A percentile compares a stretch with the other conserved stretches of the same genome.
These are phyloP conservation scores for Oryza glaberrima DNA, from an alignment of 176 grass and related monocot species.

Conservation along the genomic window DNA sequence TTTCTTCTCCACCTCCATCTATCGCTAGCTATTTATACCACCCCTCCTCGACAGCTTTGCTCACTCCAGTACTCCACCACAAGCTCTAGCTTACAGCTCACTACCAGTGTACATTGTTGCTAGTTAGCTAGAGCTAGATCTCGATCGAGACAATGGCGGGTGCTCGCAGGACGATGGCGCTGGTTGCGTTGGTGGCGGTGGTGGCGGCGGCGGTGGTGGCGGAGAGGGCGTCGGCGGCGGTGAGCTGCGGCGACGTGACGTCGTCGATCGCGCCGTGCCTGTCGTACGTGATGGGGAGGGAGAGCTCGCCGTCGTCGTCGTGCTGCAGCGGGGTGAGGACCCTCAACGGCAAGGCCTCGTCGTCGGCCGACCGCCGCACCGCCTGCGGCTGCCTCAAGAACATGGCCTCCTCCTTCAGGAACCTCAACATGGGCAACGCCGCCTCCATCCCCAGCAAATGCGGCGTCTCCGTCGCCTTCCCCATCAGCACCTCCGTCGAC, in stretches of 20 bases:
- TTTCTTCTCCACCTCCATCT: neutral
- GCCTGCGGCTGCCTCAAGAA: constrained; percentile 30
- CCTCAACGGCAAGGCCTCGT: constrained; percentile 33
- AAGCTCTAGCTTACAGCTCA: neutral
- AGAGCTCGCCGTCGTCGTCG: neutral
- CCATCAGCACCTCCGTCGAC: constrained; percentile 32
- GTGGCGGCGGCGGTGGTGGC: constrained; percentile 8
- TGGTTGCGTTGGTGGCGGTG: constrained; percentile 30
- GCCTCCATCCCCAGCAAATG: constrained; percentile 35
- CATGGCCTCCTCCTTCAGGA: neutral
- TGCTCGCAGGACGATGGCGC: neutral
- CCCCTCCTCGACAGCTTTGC: neutral
- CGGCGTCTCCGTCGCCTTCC: constrained; percentile 31
- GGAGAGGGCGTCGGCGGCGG: constrained; percentile 5
- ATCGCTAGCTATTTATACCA: constrained; percentile 21
- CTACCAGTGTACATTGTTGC: neutral
- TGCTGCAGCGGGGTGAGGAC: constrained; percentile 54
- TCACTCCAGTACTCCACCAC: neutral
- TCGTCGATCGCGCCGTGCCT: constrained; percentile 51
- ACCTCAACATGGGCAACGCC: constrained; percentile 35
- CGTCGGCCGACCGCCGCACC: constrained; percentile 36
- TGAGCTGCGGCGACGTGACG: constrained; percentile 51
- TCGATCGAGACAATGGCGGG: neutral
- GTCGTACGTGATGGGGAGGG: constrained; percentile 34
- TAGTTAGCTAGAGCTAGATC: neutral